phyloP scores from a whole-genome alignment of 768 basidiomycete genomes.

The Tricholomella constricta region DNA sequence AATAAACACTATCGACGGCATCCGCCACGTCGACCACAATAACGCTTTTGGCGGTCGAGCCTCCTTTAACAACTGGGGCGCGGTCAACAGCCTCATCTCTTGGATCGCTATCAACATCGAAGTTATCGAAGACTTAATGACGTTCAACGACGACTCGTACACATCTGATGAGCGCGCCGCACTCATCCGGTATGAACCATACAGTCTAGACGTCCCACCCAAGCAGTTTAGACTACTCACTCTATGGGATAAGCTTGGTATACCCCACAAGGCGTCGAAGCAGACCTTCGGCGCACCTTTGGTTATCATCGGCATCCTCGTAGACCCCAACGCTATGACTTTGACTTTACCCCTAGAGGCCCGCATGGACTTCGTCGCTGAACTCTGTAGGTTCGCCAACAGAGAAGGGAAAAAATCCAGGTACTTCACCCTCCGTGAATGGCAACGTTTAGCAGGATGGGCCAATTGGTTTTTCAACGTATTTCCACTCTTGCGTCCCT shows the following conservation, averaged over 20 bases:
- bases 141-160: constrained; percentile 38
- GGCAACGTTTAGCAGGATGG: constrained; percentile 34
- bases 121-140: constrained; percentile 20
- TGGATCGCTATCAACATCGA: constrained; percentile 35
- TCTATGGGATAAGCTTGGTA: constrained; percentile 41
- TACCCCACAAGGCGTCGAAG: constrained; percentile 42
- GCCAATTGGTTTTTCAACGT: constrained; percentile 44
- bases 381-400: not conserved
- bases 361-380: constrained; percentile 1
- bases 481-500: constrained; percentile 35
- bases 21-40: constrained; percentile 20
- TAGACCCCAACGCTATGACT: constrained; percentile 32
- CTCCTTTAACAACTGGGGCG: constrained; percentile 25
- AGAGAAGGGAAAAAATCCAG: not conserved
- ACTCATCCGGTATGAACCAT: constrained; percentile 29
- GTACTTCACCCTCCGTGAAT: constrained; percentile 9
- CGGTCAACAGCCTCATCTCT: constrained; percentile 25
- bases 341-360: constrained; percentile 24
- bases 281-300: constrained; percentile 34
- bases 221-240: constrained; percentile 34
- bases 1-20: constrained; percentile 26
- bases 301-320: constrained; percentile 39
- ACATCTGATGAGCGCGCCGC: constrained; percentile 18
- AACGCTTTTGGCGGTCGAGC: constrained; percentile 27
- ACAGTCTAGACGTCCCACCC: constrained; percentile 23